These are phyloP conservation scores for Ogataea saltuana DNA, from an alignment of 805 yeast genomes.

Conservation along the genomic window DNA sequence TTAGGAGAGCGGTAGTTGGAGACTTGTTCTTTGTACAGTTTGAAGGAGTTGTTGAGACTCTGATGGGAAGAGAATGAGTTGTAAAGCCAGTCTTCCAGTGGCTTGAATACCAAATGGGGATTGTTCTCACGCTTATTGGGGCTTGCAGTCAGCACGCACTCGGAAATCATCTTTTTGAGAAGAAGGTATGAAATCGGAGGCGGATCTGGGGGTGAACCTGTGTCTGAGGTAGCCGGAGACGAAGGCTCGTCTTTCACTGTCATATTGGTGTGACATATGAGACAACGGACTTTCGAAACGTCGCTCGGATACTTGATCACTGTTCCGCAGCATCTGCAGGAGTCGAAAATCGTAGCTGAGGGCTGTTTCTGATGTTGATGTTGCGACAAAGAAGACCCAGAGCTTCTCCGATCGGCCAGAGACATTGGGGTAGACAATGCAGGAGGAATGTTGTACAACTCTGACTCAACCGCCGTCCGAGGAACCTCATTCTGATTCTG, in stretches of 20 bases:
- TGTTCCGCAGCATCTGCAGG: conserved; percentile 52
- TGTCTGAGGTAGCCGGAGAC: conserved; percentile 1
- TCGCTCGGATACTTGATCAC: conserved; percentile 40
- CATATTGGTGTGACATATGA: conserved; percentile 54
- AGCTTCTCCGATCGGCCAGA: neutral
- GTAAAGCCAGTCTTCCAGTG: conserved; percentile 50
- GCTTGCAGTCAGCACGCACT: conserved; percentile 30
- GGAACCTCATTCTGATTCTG: neutral
- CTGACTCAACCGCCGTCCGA: conserved; percentile 3
- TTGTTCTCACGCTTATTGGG: conserved; percentile 6
- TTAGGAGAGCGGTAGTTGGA: conserved; percentile 45
- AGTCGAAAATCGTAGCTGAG: conserved; percentile 21
- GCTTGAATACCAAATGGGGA: conserved; percentile 39
- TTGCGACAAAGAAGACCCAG: too few species aligned
- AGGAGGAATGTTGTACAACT: neutral
- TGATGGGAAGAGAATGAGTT: conserved; percentile 48
- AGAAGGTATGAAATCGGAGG: conserved; percentile 33
- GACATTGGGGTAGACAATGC: neutral
- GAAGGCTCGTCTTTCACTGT: conserved; percentile 7
- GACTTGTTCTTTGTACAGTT: conserved; percentile 28
- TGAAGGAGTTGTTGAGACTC: conserved; percentile 58
- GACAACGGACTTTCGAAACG: conserved; percentile 52
- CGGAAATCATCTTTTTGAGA: conserved; percentile 38
- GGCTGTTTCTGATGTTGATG: conserved; percentile 4
- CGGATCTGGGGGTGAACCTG: conserved; percentile 14